phyloP scores from a whole-genome alignment of 169 alveolate species.

The Cryptosporidium muris region DNA sequence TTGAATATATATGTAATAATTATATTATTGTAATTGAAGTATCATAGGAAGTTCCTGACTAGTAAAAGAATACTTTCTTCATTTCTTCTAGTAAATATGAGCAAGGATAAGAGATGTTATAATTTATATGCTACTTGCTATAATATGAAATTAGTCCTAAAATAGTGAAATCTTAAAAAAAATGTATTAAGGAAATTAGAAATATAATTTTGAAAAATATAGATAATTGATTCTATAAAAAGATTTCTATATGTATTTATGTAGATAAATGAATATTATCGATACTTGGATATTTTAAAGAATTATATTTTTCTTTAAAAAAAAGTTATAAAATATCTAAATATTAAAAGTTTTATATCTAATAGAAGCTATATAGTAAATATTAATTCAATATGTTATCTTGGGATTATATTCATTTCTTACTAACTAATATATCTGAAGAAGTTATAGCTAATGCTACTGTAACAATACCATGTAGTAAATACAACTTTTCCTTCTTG shows the following conservation, averaged over 20 bases:
- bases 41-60: constrained; percentile 4
- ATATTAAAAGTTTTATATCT: too few relatives aligned
- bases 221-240: not conserved
- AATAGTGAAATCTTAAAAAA: constrained; percentile 46
- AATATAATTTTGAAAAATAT: not conserved
- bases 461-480: too few relatives aligned
- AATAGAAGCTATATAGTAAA: too few relatives aligned
- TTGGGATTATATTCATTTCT: too few relatives aligned
- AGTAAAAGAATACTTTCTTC: constrained; percentile 24
- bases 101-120: constrained; percentile 24
- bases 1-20: not conserved
- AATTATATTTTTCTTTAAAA: constrained; percentile 34
- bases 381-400: too few relatives aligned
- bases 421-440: too few relatives aligned
- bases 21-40: constrained; percentile 26
- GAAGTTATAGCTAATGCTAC: too few relatives aligned
- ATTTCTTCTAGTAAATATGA: constrained; percentile 12
- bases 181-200: constrained; percentile 2
- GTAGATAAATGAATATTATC: constrained; percentile 21
- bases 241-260: constrained; percentile 7
- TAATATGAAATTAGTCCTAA: constrained; percentile 44
- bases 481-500: too few relatives aligned
- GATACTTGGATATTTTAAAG: constrained; percentile 30
- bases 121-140: constrained; percentile 41
- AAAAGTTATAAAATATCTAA: not conserved